These are phyloP conservation scores for Xylaria sp. DNA, from an alignment of 2,329 filamentous ascomycete species.

Conservation along the genomic window DNA sequence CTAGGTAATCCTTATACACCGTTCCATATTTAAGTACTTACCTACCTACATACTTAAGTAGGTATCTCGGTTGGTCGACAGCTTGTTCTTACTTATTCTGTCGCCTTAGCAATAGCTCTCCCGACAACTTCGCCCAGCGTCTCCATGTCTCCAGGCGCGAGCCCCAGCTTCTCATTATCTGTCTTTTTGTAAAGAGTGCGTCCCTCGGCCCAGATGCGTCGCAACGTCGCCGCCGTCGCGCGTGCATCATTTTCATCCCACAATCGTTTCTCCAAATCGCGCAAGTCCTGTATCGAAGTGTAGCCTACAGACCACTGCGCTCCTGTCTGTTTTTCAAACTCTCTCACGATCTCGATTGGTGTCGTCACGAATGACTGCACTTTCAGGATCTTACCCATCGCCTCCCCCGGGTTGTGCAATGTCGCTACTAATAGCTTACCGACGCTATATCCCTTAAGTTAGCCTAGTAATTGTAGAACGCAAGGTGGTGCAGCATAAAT, in stretches of 20 bases:
- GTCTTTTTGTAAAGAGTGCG: conserved; percentile 40
- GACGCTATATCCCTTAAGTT: conserved; percentile 59
- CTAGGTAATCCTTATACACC: too few species aligned
- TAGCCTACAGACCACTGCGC: conserved; percentile 65
- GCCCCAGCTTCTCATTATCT: conserved; percentile 36
- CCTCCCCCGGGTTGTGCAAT: conserved; percentile 65
- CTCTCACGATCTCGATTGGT: conserved; percentile 69
- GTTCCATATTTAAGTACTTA: too few species aligned
- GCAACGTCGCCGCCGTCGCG: conserved; percentile 34
- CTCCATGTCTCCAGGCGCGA: conserved; percentile 58
- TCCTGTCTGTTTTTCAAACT: conserved; percentile 75
- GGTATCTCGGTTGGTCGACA: too few species aligned
- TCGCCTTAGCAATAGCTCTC: conserved; percentile 50
- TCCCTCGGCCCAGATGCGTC: conserved; percentile 41
- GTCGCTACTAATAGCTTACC: conserved; percentile 73
- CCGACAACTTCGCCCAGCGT: conserved; percentile 65
- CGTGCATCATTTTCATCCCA: conserved; percentile 31
- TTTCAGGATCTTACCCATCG: conserved; percentile 68
- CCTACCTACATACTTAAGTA: too few species aligned
- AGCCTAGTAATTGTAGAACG: background rate
- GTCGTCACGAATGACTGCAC: conserved; percentile 79
- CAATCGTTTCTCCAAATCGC: conserved; percentile 55
- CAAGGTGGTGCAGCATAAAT: background rate
- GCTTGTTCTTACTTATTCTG: conserved; percentile 22
- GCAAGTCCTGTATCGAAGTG: conserved; percentile 65